These are phyloP conservation scores for Hortiboletus campestris DNA, from an alignment of 768 basidiomycete genomes.

Conservation along the genomic window DNA sequence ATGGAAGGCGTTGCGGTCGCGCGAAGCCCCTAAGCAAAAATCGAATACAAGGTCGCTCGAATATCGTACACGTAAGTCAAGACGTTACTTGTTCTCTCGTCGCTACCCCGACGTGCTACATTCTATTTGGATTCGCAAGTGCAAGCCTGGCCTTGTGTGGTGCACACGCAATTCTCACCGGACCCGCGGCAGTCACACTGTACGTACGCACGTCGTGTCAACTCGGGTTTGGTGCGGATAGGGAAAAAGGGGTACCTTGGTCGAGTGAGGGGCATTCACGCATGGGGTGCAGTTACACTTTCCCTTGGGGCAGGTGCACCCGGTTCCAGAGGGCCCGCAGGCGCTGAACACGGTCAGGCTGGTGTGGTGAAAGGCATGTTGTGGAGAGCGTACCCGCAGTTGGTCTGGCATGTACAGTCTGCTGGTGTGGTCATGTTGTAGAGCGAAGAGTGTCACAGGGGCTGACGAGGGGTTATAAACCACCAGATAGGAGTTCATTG, in stretches of 20 bases:
- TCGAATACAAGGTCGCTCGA: slow-evolving; percentile 10
- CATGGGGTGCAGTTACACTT: slow-evolving; percentile 32
- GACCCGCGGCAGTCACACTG: slow-evolving; percentile 26
- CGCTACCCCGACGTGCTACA: not conserved
- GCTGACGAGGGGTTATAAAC: too few relatives aligned
- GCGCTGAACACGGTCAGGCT: slow-evolving; percentile 17
- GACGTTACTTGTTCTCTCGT: slow-evolving; percentile 8
- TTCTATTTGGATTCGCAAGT: slow-evolving; percentile 20
- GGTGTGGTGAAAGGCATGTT: too few relatives aligned
- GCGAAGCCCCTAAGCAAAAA: not conserved
- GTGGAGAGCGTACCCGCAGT: slow-evolving; percentile 25
- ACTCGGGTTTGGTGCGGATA: not conserved
- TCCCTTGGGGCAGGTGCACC: slow-evolving; percentile 31
- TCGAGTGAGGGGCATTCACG: slow-evolving; percentile 28
- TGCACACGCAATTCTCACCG: slow-evolving; percentile 17
- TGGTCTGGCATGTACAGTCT: slow-evolving; percentile 29
- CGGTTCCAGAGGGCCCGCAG: slow-evolving; percentile 32
- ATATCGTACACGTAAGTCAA: slow-evolving; percentile 3
- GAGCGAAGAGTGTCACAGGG: too few relatives aligned
- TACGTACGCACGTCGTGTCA: not conserved
- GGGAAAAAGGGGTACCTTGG: slow-evolving; percentile 10
- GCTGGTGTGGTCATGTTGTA: slow-evolving; percentile 17
- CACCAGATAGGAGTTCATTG: not conserved
- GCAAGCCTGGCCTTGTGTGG: slow-evolving; percentile 13
- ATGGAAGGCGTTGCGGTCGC: not conserved